phyloP scores from a whole-genome alignment of 306 rosid genomes.

The Ziziphus jujuba region DNA sequence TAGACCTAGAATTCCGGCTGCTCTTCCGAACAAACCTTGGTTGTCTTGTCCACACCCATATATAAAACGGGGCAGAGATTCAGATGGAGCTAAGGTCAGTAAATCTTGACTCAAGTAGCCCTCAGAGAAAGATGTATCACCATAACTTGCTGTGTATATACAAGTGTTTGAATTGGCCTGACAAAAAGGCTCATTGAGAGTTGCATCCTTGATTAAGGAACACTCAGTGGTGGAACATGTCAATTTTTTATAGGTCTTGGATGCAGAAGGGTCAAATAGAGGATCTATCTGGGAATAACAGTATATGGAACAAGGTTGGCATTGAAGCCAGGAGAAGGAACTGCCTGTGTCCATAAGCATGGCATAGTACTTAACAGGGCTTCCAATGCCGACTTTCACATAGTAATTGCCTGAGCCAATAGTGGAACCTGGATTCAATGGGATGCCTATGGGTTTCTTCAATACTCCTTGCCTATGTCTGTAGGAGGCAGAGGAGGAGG shows the following conservation, averaged over 20 bases:
- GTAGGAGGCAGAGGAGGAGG: constrained; percentile 22
- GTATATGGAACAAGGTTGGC: constrained; percentile 50
- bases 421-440: constrained; percentile 50
- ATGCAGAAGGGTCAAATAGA: constrained; percentile 39
- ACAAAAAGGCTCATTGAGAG: constrained; percentile 55
- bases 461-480: constrained; percentile 8
- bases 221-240: constrained; percentile 44
- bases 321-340: constrained; percentile 69
- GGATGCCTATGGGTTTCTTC: constrained; percentile 29
- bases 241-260: constrained; percentile 44
- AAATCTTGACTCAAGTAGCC: constrained; percentile 59
- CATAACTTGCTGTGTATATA: constrained; percentile 49
- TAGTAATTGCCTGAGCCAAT: constrained; percentile 55
- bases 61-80: constrained; percentile 35
- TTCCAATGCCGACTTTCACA: constrained; percentile 59
- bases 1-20: constrained; percentile 54
- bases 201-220: constrained; percentile 43
- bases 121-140: constrained; percentile 52
- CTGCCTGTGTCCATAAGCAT: constrained; percentile 65
- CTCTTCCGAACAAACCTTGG: constrained; percentile 53
- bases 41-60: constrained; percentile 66
- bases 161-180: constrained; percentile 27
- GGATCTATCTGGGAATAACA: constrained; percentile 58
- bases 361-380: constrained; percentile 47
- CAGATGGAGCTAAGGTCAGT: constrained; percentile 35